phyloP scores from a whole-genome alignment of 1,284 basidiomycete species.

The Ustilago nuda region DNA sequence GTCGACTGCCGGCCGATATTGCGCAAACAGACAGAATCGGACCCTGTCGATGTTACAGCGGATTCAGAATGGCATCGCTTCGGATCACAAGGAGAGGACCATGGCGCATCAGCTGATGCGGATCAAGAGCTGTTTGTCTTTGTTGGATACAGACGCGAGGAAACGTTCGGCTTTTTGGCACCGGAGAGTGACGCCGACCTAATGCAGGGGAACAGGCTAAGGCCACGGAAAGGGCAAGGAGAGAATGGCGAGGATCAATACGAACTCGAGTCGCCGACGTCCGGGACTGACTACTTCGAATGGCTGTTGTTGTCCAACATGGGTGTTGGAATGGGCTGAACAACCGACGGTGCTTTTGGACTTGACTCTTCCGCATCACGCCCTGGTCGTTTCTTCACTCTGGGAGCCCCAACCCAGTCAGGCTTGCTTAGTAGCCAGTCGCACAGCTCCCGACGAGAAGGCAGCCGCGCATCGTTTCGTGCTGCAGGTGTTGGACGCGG shows the following conservation, averaged over 20 bases:
- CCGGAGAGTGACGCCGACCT: conserved; percentile 48
- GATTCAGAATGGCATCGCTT: conserved; percentile 35
- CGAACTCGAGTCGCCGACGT: conserved; percentile 24
- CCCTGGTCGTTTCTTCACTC: neutral
- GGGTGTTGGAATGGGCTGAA: conserved; percentile 37
- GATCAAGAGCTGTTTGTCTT: conserved; percentile 61
- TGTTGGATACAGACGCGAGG: conserved; percentile 47
- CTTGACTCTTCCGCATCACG: neutral
- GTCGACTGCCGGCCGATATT: conserved; percentile 69
- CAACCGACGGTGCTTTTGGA: neutral
- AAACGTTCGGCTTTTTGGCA: conserved; percentile 42
- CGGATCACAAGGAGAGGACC: conserved; percentile 23
- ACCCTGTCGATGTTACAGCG: neutral
- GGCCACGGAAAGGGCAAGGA: conserved; percentile 23
- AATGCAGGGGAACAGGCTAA: conserved; percentile 52
- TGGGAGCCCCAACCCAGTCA: conserved; percentile 25
- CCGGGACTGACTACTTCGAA: conserved; percentile 54
- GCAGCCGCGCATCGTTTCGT: no score
- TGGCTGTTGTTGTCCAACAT: conserved; percentile 54
- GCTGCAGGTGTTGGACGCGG: neutral
- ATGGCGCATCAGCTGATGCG: conserved; percentile 27
- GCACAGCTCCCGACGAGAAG: conserved; percentile 10
- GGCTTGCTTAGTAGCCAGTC: conserved; percentile 26
- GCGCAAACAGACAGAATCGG: neutral
- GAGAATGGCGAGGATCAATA: neutral